Conservation (phyloP, 1,284 basidiomycete species). For the Uromyces viciae-fabae region DNA sequence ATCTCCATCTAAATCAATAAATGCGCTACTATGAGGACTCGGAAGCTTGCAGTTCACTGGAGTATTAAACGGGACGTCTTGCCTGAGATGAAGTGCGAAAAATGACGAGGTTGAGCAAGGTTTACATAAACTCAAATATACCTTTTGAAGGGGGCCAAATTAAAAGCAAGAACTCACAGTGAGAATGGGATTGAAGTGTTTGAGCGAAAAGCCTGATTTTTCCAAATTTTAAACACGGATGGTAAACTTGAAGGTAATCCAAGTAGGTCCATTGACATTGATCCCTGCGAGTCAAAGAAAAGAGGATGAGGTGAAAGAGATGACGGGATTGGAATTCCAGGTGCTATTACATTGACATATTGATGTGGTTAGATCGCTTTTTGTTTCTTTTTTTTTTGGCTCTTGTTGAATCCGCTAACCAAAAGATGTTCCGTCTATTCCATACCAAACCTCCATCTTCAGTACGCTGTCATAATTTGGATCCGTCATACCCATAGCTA, state of each 20-base stretch:
- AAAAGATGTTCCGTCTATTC: slow-evolving; percentile 18
- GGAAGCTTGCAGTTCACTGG: slow-evolving; percentile 65
- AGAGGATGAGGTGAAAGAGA: slow-evolving; percentile 76
- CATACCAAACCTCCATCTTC: slow-evolving; percentile 34
- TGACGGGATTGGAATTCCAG: slow-evolving; percentile 60
- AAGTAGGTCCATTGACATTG: slow-evolving; percentile 82
- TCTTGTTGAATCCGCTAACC: neutral
- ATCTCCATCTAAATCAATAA: slow-evolving; percentile 93
- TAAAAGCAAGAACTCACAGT: slow-evolving; percentile 7
- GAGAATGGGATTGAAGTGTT: slow-evolving; percentile 9
- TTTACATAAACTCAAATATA: neutral
- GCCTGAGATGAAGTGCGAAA: neutral
- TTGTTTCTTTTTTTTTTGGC: neutral
- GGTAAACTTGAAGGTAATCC: slow-evolving; percentile 61
- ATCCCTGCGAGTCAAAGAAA: slow-evolving; percentile 76
- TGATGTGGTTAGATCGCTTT: neutral
- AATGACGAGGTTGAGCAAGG: neutral
- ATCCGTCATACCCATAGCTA: slow-evolving; percentile 19
- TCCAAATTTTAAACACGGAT: slow-evolving; percentile 41
- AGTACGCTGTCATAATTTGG: neutral
- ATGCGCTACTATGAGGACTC: slow-evolving; percentile 87
- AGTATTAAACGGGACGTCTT: slow-evolving; percentile 15
- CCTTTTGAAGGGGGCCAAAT: neutral
- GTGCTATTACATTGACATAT: slow-evolving; percentile 32
- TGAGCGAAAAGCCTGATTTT: slow-evolving; percentile 3